Conservation (phyloP, 2,329 filamentous ascomycete species). For the Biscogniauxia marginata region DNA sequence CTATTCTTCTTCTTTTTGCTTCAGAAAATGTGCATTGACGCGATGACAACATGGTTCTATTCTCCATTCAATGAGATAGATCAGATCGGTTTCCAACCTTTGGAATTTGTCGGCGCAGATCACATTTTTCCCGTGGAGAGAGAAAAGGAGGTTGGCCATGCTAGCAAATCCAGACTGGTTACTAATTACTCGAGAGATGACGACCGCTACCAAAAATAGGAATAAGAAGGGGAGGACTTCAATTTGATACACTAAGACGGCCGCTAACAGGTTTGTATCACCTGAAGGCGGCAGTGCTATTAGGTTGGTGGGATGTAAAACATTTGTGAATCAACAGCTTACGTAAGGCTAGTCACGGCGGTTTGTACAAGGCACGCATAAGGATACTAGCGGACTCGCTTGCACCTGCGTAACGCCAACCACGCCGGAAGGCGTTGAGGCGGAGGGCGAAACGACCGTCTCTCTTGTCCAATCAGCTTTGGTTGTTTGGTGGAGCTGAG, state of each 20-base stretch:
- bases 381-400: no score
- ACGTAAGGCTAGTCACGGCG: not conserved
- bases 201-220: not conserved
- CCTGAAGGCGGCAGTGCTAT: not conserved
- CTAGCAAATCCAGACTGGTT: no score
- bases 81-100: not conserved
- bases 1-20: not conserved
- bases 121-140: not conserved
- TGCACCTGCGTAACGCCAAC: not conserved
- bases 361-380: no score
- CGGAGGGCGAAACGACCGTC: no score
- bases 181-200: not conserved
- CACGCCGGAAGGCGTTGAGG: no score
- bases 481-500: not conserved
- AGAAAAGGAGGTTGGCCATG: not conserved
- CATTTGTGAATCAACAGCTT: not conserved
- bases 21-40: not conserved
- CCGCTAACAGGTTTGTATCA: not conserved
- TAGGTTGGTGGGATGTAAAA: not conserved
- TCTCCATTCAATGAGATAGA: not conserved
- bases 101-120: not conserved
- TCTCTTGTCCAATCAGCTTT: not conserved
- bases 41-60: not conserved
- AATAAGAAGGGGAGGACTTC: not conserved
- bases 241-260: no score